Conservation (phyloP, 176 grass and related monocot genomes). For the Lolium multiflorum region DNA sequence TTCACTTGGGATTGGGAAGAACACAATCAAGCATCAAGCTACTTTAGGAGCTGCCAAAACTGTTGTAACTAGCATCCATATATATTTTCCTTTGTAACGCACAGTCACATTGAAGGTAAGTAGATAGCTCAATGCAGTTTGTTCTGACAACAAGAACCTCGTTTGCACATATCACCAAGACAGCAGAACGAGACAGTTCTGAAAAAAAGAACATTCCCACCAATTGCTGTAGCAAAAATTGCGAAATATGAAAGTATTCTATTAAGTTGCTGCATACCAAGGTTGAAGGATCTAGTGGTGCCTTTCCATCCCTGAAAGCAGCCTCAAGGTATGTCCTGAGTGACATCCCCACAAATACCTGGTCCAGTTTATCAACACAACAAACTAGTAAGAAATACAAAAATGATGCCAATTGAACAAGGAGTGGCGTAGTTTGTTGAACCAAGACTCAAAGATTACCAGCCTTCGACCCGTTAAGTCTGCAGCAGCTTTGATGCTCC, state of each 20-base stretch:
- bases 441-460: slow-evolving; percentile 53
- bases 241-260: background rate
- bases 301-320: slow-evolving; percentile 98
- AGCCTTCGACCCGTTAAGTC: slow-evolving; percentile 92
- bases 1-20: slow-evolving; percentile 18
- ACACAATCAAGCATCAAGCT: slow-evolving; percentile 27
- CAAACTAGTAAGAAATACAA: slow-evolving; percentile 33
- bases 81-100: background rate
- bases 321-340: slow-evolving; percentile 97
- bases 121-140: slow-evolving; percentile 32
- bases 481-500: slow-evolving; percentile 97
- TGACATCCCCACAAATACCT: slow-evolving; percentile 99
- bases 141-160: slow-evolving; percentile 27
- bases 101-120: background rate
- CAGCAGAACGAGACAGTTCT: background rate
- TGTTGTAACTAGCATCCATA: slow-evolving; percentile 12
- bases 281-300: slow-evolving; percentile 99
- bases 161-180: slow-evolving; percentile 28
- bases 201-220: slow-evolving; percentile 26
- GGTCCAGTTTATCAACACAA: slow-evolving; percentile 51
- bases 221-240: slow-evolving; percentile 14
- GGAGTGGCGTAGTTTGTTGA: slow-evolving; percentile 4
- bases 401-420: slow-evolving; percentile 29
- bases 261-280: slow-evolving; percentile 68
- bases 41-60: slow-evolving; percentile 16